Base-by-base conservation (phyloP, 345 rosid genomes). In the Sisymbrium irio region DNA sequence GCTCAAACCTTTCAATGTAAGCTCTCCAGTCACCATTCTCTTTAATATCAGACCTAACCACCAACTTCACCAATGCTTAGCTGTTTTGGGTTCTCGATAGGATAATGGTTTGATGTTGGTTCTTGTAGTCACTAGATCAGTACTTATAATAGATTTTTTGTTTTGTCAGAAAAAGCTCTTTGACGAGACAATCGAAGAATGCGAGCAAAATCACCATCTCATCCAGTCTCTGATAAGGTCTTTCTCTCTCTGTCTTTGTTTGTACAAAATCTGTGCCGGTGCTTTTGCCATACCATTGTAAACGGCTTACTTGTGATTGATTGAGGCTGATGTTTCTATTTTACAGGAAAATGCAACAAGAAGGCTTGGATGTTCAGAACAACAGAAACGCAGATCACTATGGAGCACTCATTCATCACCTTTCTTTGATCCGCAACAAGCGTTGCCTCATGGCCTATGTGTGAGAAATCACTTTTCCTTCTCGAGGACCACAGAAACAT, bases 401-500 rank as follows among this genome's bases (percentile, higher is more conserved):
- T 62, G 97, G 99, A 37, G 92, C 97, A 44, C 88, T 95, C 7
- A 77, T 84, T 47, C 97, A 95, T 70, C 97, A 95, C 79, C 88
- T 95, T 73, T 76, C 99, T 75, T 77, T 95, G 75, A 79, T 77
- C 80, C 93, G 93, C 15, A 89, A 89, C 82, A 95, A 95, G 64
- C 93, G 97, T 59, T 95, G 97, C 86, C 83, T 95, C 72, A 86
- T 88, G 97, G 93, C 93, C n/a, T 92, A 95, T 60, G 80, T 86
- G 97, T 94, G 74, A 74, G 87, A 35, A 35, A 63, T 59, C 39
- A 73, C 35, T 54, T 46, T 40, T 42, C 27, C 13, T 55, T 25
- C n/a, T 20, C 15, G 25, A 19, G 3, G 3, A 8, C 50, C 4
- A 13, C 17, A 50, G 30, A 41, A 8, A 35, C 8, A n/a, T 42